These are phyloP conservation scores for Tripidium arundinaceum DNA, from an alignment of 202 grass and related monocot genomes.

Conservation along the genomic window DNA sequence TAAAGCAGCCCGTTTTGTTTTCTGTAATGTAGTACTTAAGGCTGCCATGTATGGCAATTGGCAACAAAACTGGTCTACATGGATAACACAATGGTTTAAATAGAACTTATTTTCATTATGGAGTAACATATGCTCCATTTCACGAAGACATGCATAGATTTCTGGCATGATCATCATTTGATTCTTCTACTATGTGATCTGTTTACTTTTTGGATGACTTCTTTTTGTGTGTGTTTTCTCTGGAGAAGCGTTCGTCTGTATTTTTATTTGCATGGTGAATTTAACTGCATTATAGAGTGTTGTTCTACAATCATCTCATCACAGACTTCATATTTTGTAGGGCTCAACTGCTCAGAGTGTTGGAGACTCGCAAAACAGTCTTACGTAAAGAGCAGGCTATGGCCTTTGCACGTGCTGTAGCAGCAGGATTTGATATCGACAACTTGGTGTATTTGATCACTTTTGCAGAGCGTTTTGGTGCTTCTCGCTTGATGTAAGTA, in stretches of 20 bases:
- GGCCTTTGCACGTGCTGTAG: conserved; percentile 93
- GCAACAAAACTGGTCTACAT: conserved; percentile 5
- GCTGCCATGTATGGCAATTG: background rate
- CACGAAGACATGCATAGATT: conserved; percentile 1
- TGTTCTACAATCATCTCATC: conserved; percentile 17
- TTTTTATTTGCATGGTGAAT: conserved; percentile 5
- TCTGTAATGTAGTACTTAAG: background rate
- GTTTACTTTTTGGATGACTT: background rate
- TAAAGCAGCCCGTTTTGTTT: conserved; percentile 2
- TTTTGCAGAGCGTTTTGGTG: conserved; percentile 86
- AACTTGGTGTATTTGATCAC: conserved; percentile 66
- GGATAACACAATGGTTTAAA: background rate
- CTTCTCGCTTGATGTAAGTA: conserved; percentile 84
- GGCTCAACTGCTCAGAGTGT: conserved; percentile 81
- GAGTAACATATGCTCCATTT: conserved; percentile 21
- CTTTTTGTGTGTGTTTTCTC: background rate
- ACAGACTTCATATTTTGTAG: conserved; percentile 41
- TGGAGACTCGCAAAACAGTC: conserved; percentile 80
- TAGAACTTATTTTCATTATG: background rate
- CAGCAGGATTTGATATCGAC: conserved; percentile 92
- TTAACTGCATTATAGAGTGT: background rate
- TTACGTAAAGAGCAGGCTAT: conserved; percentile 95
- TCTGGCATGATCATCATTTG: background rate
- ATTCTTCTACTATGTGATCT: background rate
- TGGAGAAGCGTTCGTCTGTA: background rate